Evolutionary conservation across 257 asterid species (phyloP).

Genomic region (Vinca minor): DNA sequence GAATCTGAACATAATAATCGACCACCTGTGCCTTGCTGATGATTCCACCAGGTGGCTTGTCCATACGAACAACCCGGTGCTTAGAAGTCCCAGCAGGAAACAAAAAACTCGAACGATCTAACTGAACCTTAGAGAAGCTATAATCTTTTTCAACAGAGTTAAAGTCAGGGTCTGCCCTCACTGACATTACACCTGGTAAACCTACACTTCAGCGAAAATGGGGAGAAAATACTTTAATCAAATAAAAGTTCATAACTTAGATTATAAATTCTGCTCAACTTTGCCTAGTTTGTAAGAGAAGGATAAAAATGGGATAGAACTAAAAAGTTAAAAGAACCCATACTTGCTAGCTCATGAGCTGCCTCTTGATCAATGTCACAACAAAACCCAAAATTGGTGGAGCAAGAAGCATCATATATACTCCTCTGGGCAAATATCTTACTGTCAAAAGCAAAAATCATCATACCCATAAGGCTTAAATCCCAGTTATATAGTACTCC

Average conservation of each 20-base stretch:
- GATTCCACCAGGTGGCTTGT: constrained; percentile 58
- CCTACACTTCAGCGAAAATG: constrained; percentile 27
- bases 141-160: constrained; percentile 49
- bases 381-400: constrained; percentile 65
- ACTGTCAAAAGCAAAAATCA: constrained; percentile 25
- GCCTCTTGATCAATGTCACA: constrained; percentile 63
- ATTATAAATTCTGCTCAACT: not conserved
- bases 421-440: constrained; percentile 77
- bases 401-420: constrained; percentile 67
- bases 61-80: constrained; percentile 66
- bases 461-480: not conserved
- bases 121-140: constrained; percentile 27
- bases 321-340: constrained; percentile 1
- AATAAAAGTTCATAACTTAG: not conserved
- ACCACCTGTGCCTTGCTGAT: constrained; percentile 56
- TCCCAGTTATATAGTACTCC: not conserved
- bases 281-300: not conserved
- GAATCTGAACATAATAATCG: constrained; percentile 66
- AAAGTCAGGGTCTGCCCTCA: constrained; percentile 61
- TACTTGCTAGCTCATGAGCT: constrained; percentile 60
- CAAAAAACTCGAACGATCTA: constrained; percentile 24
- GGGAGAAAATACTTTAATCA: not conserved
- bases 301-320: not conserved
- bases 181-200: constrained; percentile 51
- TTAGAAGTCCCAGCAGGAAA: constrained; percentile 57